Evolutionary conservation across 257 asterid species (phyloP).

Genomic region (Solanum peruvianum): DNA sequence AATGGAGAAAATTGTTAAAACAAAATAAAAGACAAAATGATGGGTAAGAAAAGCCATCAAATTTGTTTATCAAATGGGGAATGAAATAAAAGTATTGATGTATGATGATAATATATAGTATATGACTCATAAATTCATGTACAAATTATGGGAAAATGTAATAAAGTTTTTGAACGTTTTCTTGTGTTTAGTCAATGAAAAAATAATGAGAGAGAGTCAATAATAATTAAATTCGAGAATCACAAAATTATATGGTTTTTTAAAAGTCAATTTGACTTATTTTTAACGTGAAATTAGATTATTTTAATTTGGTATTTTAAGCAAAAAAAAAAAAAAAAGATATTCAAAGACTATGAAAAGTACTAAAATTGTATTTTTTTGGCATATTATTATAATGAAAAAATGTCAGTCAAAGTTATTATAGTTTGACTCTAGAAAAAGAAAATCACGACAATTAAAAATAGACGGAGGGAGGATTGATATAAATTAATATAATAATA

Average conservation of each 20-base stretch:
- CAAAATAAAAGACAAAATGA: background rate
- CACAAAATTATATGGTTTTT: background rate
- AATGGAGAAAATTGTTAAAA: background rate
- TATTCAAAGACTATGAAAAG: no score
- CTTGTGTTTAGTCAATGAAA: background rate
- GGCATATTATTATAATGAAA: no score
- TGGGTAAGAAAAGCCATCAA: background rate
- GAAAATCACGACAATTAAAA: no score
- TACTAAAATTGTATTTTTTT: no score
- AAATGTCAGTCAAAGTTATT: no score
- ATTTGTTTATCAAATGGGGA: background rate
- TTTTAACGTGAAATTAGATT: no score
- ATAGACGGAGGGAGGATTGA: background rate
- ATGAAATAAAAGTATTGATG: background rate
- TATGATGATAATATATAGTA: background rate
- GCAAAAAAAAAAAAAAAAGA: no score
- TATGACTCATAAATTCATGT: background rate
- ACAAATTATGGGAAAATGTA: background rate
- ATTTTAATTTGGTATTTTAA: no score
- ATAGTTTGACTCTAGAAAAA: no score
- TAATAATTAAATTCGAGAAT: background rate
- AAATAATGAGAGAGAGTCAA: background rate
- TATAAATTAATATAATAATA: background rate
- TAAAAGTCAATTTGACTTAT: no score
- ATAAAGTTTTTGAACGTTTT: background rate